Conservation (phyloP, 257 asterid genomes). For the Anisodus tanguticus region DNA sequence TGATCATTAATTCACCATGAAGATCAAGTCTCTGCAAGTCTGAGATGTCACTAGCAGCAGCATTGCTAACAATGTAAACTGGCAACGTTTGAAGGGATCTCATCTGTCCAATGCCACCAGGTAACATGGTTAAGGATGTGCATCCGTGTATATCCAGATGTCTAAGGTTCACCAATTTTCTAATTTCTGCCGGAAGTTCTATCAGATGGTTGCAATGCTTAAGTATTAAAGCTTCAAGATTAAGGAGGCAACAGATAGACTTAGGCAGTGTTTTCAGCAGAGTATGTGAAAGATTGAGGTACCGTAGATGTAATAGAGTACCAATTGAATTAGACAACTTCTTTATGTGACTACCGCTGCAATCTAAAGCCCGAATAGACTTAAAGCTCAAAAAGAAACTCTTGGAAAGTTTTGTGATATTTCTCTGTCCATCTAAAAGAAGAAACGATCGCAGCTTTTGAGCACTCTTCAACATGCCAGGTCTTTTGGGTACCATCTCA, state of each 20-base stretch:
- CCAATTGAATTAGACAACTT: constrained; percentile 21
- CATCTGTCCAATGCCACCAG: constrained; percentile 30
- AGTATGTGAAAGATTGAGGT: constrained; percentile 31
- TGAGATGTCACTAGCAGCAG: constrained; percentile 22
- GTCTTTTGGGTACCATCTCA: constrained; percentile 3
- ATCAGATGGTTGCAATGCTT: constrained; percentile 21
- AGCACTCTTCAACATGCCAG: constrained; percentile 10
- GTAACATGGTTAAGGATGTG: constrained; percentile 3
- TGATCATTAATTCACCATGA: constrained; percentile 27
- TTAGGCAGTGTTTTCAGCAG: constrained; percentile 24
- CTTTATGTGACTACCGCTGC: constrained; percentile 19
- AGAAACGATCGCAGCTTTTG: constrained; percentile 27
- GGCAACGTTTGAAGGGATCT: constrained; percentile 29
- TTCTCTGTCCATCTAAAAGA: constrained; percentile 13
- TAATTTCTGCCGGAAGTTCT: constrained; percentile 17
- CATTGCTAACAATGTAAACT: constrained; percentile 11
- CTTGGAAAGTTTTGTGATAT: neutral
- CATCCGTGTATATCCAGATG: constrained; percentile 29
- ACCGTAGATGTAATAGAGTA: constrained; percentile 29
- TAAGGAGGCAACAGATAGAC: constrained; percentile 27
- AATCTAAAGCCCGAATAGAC: constrained; percentile 29
- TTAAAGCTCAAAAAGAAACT: constrained; percentile 25
- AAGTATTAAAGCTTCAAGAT: constrained; percentile 25
- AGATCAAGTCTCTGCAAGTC: constrained; percentile 30
- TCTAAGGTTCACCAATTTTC: constrained; percentile 31